Evolutionary conservation across 2,329 filamentous ascomycete genomes (phyloP).

Genomic region (Pezicula neosporulosa): DNA sequence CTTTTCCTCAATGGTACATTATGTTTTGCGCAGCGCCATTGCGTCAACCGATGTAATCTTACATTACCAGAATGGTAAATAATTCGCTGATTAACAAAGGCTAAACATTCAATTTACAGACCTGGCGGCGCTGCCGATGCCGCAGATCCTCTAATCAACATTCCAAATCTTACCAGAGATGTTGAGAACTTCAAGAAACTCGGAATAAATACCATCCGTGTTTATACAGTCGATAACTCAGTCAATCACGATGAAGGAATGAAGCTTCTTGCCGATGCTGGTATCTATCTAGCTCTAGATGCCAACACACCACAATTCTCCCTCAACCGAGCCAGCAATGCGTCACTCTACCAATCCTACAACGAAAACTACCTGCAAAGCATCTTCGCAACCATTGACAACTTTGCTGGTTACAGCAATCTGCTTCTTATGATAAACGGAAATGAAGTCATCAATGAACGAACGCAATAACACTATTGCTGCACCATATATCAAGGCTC

Average conservation of each 20-base stretch:
- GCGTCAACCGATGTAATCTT: no score
- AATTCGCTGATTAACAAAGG: no score
- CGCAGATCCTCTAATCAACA: neutral
- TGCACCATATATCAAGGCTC: slow-evolving; percentile 56
- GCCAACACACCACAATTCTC: slow-evolving; percentile 73
- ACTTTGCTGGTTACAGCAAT: slow-evolving; percentile 64
- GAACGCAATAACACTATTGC: slow-evolving; percentile 44
- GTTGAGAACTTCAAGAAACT: slow-evolving; percentile 54
- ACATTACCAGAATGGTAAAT: no score
- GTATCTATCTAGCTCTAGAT: slow-evolving; percentile 71
- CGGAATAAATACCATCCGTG: slow-evolving; percentile 68
- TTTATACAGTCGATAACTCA: slow-evolving; percentile 72
- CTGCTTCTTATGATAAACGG: slow-evolving; percentile 48
- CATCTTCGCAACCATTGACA: slow-evolving; percentile 68
- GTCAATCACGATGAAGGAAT: slow-evolving; percentile 67
- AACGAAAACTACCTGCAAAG: slow-evolving; percentile 68
- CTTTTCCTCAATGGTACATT: no score
- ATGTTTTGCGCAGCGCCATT: no score
- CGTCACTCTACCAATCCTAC: slow-evolving; percentile 48
- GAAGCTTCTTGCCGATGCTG: slow-evolving; percentile 60
- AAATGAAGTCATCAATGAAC: slow-evolving; percentile 57
- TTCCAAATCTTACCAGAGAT: neutral
- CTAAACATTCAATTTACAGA: neutral
- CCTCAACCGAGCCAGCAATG: slow-evolving; percentile 58
- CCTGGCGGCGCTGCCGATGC: neutral